These are phyloP conservation scores for Moricandia arvensis DNA, from an alignment of 345 rosid species.

Conservation along the genomic window DNA sequence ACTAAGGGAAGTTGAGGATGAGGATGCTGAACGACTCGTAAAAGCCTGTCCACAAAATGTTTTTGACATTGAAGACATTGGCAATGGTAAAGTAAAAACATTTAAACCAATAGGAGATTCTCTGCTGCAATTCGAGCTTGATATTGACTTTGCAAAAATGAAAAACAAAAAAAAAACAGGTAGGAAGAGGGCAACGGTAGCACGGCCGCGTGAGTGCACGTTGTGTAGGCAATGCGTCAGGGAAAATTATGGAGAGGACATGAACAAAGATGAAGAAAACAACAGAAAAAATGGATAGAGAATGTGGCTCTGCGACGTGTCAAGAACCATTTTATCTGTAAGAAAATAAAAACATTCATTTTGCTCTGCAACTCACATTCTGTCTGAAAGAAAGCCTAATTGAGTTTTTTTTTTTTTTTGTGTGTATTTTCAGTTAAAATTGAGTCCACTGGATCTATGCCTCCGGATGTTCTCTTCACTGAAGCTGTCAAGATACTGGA, in stretches of 20 bases:
- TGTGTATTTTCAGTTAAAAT: constrained; percentile 52
- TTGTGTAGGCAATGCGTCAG: constrained; percentile 86
- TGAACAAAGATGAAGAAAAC: not conserved
- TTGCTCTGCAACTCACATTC: not conserved
- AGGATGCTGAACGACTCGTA: constrained; percentile 64
- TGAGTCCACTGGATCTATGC: constrained; percentile 83
- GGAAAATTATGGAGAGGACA: constrained; percentile 34
- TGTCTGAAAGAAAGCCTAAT: not conserved
- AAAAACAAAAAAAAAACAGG: constrained; percentile 36
- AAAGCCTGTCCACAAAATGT: constrained; percentile 70
- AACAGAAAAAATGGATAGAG: constrained; percentile 20
- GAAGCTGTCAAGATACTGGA: constrained; percentile 94
- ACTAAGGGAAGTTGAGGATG: constrained; percentile 52
- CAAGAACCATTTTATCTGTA: constrained; percentile 89
- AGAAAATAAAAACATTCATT: constrained; percentile 24
- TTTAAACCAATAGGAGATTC: not conserved
- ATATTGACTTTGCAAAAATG: not conserved
- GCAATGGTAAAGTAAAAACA: constrained; percentile 51
- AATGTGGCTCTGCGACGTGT: constrained; percentile 62
- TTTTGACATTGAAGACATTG: constrained; percentile 92
- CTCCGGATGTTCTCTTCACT: constrained; percentile 75
- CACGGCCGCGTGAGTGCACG: constrained; percentile 74
- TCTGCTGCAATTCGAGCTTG: not conserved
- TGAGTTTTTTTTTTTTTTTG: not conserved
- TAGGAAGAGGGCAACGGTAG: constrained; percentile 74